Base-by-base conservation (phyloP, 441 rosid species). In the Mallotus repandus region DNA sequence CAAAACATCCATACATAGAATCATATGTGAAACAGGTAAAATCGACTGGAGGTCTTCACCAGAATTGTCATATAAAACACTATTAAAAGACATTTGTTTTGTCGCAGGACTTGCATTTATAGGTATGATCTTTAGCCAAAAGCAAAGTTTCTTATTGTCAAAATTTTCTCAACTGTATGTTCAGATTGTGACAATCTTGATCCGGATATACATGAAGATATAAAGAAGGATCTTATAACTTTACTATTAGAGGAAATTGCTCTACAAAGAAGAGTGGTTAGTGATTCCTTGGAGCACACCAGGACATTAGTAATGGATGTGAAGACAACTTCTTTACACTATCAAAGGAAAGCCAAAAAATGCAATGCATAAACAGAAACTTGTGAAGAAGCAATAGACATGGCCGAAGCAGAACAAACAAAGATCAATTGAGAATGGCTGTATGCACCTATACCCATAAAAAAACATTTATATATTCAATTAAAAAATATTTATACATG, bases 381-480 rank as follows among this genome's bases (percentile, higher is more conserved):
- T 41, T 88, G 92, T 62, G 92, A 85, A 72, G 85, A 63, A 75
- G 87, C 86, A 45, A 84, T 90, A 77, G 84, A 88, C 73, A 80
- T 84, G 66, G 85, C 88, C 3, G 86, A 84, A 55, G 84, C 75
- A 41, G 82, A 78, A 6, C 71, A n/a, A 25, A 25, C 41, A 35
- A 35, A 35, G 41, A 35, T 5, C 41, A 35, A 35, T 35, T 35
- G 41, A 35, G 41, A 35, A 35, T 35, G 41, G 41, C 5, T 35
- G 4, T 35, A 35, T 1, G 41, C 5, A 35, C 41, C 3, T 35
- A 5, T 35, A 35, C 4, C 41, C 41, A 35, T 1, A 4, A 35
- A 35, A 35, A 3, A 35, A 35, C 41, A 35, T 35, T 35, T 35
- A 5, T 5, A 3, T 4, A 35, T 35, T 25, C 29, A 25, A 25